A percentile compares a stretch with the other conserved stretches of the same genome.
These are phyloP conservation scores for Xylariaceae sp. DNA, from an alignment of 2,329 filamentous ascomycete species.

Conservation along the genomic window DNA sequence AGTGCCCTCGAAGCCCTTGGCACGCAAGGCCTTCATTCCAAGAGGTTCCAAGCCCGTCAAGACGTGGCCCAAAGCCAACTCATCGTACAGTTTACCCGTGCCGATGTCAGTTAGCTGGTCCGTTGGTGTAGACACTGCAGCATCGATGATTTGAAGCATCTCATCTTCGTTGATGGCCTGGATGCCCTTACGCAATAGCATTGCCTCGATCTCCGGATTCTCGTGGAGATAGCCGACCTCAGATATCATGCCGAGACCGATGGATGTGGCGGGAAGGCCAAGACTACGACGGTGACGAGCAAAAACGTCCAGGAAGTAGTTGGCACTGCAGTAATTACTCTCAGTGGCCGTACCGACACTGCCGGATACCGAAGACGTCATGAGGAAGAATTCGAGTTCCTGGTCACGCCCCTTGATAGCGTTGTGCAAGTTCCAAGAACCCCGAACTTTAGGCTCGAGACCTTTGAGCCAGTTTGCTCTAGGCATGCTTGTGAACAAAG, in stretches of 20 bases:
- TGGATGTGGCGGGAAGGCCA: conserved; percentile 23
- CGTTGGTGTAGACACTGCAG: background rate
- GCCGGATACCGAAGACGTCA: conserved; percentile 28
- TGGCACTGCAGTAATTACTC: conserved; percentile 34
- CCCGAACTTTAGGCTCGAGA: conserved; percentile 18
- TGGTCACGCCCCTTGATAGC: background rate
- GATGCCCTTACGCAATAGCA: conserved; percentile 21
- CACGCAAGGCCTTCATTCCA: conserved; percentile 14
- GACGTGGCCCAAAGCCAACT: conserved; percentile 14
- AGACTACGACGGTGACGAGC: conserved; percentile 22
- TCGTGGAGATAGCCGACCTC: conserved; percentile 33
- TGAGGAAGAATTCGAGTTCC: conserved; percentile 32
- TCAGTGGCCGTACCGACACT: conserved; percentile 31
- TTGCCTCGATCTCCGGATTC: conserved; percentile 22
- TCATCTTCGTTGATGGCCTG: conserved; percentile 22
- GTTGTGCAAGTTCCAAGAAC: conserved; percentile 16
- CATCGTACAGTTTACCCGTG: background rate
- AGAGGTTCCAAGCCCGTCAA: conserved; percentile 22
- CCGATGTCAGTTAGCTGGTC: no score
- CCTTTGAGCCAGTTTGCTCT: conserved; percentile 17
- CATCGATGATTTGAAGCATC: conserved; percentile 25
- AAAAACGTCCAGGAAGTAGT: conserved; percentile 33
- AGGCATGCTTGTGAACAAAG: conserved; percentile 15
- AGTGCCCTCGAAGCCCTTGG: conserved; percentile 16
- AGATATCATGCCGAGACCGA: conserved; percentile 31